Evolutionary conservation across 78 protist species (phyloP), one percentile per base, ranked within the genome.

Genomic region (Cavenderia fasciculata): DNA sequence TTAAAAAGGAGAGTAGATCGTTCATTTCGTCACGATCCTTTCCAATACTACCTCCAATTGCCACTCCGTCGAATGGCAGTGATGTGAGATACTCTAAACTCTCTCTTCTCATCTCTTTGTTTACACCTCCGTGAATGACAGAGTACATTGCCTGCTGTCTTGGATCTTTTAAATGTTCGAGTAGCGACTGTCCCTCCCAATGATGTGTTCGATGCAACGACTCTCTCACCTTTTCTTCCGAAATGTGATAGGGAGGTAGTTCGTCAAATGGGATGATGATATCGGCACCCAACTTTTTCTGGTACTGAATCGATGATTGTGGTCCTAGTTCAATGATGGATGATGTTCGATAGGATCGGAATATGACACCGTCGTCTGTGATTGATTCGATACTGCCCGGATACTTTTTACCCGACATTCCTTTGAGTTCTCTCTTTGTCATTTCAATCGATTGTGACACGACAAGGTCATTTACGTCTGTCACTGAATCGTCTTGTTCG

Each of bases 41-140:
- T 31, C 97, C 97, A 23, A 95, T 29, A n/a, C 85, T 59, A 10
- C 97, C 97, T 40, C 96, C 96, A 51, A 95, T 68, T 12, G 96
- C 96, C 25, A 61, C 23, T 16, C 96, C 96, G 27, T 94, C 95
- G 21, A 94, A 95, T 36, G 93, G 87, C 10, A 85, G 44, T 4
- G 59, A 31, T 2, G 51, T 10, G n/a, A 95, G 56, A 41, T 61
- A 82, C 1, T 94, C 94, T 2, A 92, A 46, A 3, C 93, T 76
- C 70, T 78, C 47, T 16, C 36, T 25, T 31, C 97, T 29, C 73
- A 95, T 18, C 7, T 40, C 87, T 12, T 52, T 2, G 29, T 92
- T 59, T 18, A 82, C 76, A 31, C 96, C 97, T n/a, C 97, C 97
- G 61, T 96, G 97, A 4, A 94, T 56, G 23, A 95, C 95, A 25